Conservation (phyloP, 345 rosid species). For the Eucalyptus pumila region DNA sequence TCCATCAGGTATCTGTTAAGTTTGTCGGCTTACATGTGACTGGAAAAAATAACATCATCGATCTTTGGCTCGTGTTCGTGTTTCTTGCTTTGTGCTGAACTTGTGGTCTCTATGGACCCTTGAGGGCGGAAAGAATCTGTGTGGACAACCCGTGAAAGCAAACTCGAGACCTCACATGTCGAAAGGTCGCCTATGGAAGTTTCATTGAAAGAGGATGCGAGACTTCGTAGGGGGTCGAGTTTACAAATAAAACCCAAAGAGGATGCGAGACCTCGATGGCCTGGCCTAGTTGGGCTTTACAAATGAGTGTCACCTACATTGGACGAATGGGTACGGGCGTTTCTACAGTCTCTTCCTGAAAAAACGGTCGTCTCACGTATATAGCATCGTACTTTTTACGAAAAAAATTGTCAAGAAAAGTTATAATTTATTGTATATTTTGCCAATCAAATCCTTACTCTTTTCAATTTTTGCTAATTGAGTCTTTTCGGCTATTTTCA, state of each 20-base stretch:
- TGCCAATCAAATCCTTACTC: too few species aligned
- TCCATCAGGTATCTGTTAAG: not conserved
- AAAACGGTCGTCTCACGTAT: not conserved
- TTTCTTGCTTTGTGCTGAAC: not conserved
- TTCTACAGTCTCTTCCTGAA: not conserved
- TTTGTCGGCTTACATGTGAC: not conserved
- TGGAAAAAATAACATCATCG: not conserved
- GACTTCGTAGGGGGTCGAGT: not conserved
- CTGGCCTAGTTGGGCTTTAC: not conserved
- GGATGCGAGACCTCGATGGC: not conserved
- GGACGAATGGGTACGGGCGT: not conserved
- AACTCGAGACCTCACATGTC: not conserved
- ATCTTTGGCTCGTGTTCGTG: not conserved
- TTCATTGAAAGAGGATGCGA: not conserved
- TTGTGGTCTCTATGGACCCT: not conserved
- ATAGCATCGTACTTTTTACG: not conserved
- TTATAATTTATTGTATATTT: too few species aligned
- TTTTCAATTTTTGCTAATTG: too few species aligned
- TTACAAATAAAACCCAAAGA: not conserved
- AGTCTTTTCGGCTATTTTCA: rapidly evolving
- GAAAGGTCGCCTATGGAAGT: not conserved
- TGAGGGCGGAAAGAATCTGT: not conserved
- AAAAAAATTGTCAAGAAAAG: too few species aligned
- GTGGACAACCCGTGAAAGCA: not conserved
- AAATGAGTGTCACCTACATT: not conserved